Percentiles rank a stretch among this genome's conserved stretches.
Conservation (phyloP, 129 eudicot species). For the Centaurea solstitialis region DNA sequence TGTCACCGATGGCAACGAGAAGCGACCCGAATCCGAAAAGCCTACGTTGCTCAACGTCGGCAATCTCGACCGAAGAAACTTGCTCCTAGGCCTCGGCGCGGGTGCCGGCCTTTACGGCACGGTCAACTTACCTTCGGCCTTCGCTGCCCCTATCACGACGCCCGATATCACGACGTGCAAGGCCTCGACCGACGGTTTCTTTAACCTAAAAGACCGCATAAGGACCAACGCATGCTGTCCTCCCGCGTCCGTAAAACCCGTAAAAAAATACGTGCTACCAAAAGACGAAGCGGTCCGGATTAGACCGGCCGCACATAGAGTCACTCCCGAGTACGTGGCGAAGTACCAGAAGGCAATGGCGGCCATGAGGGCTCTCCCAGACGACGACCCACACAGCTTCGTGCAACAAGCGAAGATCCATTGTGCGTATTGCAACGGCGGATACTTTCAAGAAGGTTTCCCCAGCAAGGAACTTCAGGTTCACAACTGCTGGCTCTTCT, state of each 20-base stretch:
- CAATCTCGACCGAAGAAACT: constrained; percentile 10
- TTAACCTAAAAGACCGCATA: background rate
- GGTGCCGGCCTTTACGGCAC: constrained; percentile 38
- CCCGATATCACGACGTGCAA: constrained; percentile 28
- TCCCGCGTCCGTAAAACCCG: background rate
- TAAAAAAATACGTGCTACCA: constrained; percentile 9
- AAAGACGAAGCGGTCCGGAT: background rate
- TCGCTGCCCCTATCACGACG: constrained; percentile 31
- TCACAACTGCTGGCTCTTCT: constrained; percentile 46
- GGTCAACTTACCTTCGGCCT: background rate
- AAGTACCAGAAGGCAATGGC: constrained; percentile 34
- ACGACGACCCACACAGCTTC: constrained; percentile 42
- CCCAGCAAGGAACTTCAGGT: constrained; percentile 30
- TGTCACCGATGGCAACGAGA: background rate
- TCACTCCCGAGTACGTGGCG: background rate
- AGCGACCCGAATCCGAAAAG: background rate
- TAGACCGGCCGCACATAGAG: constrained; percentile 14
- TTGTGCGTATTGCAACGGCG: constrained; percentile 42
- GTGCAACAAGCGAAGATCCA: constrained; percentile 44
- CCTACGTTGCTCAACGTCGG: background rate
- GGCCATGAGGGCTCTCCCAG: constrained; percentile 42
- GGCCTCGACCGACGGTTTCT: background rate
- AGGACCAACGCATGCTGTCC: constrained; percentile 28
- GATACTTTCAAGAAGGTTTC: constrained; percentile 29
- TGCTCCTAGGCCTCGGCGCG: constrained; percentile 17